Evolutionary conservation across 768 basidiomycete genomes (phyloP).

Genomic region (Boletellus ananiceps): DNA sequence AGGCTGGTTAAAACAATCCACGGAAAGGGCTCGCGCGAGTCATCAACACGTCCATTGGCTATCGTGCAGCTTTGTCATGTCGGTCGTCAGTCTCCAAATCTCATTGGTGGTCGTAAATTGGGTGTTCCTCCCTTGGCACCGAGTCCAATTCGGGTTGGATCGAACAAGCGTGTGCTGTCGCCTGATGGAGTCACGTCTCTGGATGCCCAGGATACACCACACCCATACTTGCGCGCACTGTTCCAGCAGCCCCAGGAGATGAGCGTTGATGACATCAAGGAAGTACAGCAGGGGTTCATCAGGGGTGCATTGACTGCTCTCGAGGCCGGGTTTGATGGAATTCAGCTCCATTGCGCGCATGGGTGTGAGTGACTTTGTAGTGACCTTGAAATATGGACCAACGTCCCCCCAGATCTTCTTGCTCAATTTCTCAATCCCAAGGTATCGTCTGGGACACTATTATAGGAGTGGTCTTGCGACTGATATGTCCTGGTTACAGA

Average conservation of each 20-base stretch:
- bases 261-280: constrained; percentile 54
- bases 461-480: constrained; percentile 6
- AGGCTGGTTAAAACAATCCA: constrained; percentile 50
- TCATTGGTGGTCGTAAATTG: constrained; percentile 62
- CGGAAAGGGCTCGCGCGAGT: constrained; percentile 18
- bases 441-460: constrained; percentile 33
- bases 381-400: not conserved
- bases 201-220: constrained; percentile 9
- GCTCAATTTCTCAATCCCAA: constrained; percentile 74
- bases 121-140: constrained; percentile 66
- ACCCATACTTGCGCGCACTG: constrained; percentile 35
- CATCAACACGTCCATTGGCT: constrained; percentile 36
- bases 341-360: constrained; percentile 82
- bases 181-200: constrained; percentile 2
- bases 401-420: constrained; percentile 53
- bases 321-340: constrained; percentile 75
- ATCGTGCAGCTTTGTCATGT: constrained; percentile 83
- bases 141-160: constrained; percentile 53
- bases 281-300: constrained; percentile 59
- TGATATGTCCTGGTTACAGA: constrained; percentile 26
- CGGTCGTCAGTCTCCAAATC: constrained; percentile 76
- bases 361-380: constrained; percentile 56
- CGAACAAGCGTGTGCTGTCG: constrained; percentile 12
- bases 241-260: constrained; percentile 66
- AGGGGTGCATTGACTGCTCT: constrained; percentile 61